Conservation (phyloP, 257 asterid genomes). For the Fraxinus pennsylvanica region DNA sequence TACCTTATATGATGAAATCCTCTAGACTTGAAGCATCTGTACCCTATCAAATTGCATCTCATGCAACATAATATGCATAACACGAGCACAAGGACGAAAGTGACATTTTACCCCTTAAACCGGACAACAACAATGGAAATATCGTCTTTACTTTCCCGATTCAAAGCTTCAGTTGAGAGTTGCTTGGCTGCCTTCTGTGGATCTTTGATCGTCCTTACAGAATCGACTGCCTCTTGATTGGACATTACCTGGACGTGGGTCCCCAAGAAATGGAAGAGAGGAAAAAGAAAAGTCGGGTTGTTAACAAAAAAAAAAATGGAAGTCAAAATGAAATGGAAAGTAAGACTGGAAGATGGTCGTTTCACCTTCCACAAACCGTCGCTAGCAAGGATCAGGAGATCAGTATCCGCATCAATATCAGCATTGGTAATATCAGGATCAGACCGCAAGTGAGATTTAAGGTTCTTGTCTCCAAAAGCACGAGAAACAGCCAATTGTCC, state of each 20-base stretch:
- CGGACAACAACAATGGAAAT: conserved; percentile 86
- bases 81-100: conserved; percentile 22
- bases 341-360: not conserved
- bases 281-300: not conserved
- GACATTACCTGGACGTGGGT: conserved; percentile 64
- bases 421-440: conserved; percentile 74
- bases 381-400: conserved; percentile 85
- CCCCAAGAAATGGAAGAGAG: not conserved
- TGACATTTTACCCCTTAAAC: conserved; percentile 42
- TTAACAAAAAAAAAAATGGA: not conserved
- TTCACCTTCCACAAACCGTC: conserved; percentile 94
- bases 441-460: conserved; percentile 72
- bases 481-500: conserved; percentile 95
- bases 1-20: conserved; percentile 21
- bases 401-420: conserved; percentile 55
- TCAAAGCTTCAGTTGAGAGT: conserved; percentile 64
- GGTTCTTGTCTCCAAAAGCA: conserved; percentile 90
- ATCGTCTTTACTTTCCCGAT: conserved; percentile 87
- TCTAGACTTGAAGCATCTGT: conserved; percentile 24
- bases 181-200: conserved; percentile 92
- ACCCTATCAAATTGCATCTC: conserved; percentile 24
- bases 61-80: conserved; percentile 35
- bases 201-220: conserved; percentile 65
- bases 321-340: not conserved
- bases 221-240: conserved; percentile 90